Conservation (phyloP, 257 asterid genomes). For the Primulina eburnea region DNA sequence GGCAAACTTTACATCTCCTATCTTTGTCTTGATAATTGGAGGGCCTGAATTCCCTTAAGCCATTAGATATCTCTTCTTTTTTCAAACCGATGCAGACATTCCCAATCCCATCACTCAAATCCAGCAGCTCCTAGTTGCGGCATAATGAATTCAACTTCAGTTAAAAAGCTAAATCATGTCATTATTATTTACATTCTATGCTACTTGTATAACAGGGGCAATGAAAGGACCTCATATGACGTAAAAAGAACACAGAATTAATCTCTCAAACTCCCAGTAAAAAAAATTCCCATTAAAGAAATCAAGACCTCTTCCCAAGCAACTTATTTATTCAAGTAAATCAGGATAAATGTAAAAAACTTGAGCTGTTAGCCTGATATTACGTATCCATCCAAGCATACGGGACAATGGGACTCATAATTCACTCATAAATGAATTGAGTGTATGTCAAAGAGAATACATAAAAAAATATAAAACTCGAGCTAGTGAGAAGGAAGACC, state of each 20-base stretch:
- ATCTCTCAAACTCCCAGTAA: background rate
- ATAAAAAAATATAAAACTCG: too few species aligned
- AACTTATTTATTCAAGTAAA: too few species aligned
- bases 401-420: too few species aligned
- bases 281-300: too few species aligned
- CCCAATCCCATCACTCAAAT: constrained; percentile 56
- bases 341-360: too few species aligned
- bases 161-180: background rate
- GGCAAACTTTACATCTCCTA: constrained; percentile 64
- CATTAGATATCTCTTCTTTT: constrained; percentile 44
- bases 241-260: constrained; percentile 18
- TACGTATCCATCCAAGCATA: too few species aligned
- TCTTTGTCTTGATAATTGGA: constrained; percentile 30
- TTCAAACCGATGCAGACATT: constrained; percentile 49
- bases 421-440: too few species aligned
- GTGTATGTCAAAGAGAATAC: too few species aligned
- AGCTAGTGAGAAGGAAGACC: too few species aligned
- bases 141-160: background rate
- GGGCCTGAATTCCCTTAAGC: constrained; percentile 36
- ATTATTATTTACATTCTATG: background rate
- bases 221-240: constrained; percentile 51
- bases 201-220: background rate
- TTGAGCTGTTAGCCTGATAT: too few species aligned
- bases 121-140: constrained; percentile 49
- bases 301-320: too few species aligned